Evolutionary conservation across 2,329 filamentous ascomycete genomes (phyloP).

Genomic region (Aspergillus brasiliensis): DNA sequence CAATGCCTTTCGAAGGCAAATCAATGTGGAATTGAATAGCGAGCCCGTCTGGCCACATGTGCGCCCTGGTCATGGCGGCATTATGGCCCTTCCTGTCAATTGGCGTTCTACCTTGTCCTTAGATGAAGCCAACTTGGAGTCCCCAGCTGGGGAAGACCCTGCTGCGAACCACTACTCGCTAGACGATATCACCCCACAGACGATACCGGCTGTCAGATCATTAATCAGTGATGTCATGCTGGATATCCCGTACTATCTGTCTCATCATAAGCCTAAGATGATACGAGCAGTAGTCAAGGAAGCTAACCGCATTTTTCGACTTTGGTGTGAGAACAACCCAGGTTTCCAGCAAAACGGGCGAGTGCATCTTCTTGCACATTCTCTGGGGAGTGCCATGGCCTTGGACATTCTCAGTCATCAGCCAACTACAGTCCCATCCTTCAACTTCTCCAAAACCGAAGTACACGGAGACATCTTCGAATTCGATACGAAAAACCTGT

Average conservation of each 20-base stretch:
- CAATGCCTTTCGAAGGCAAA: constrained; percentile 80
- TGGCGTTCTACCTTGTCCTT: constrained; percentile 89
- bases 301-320: constrained; percentile 90
- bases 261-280: constrained; percentile 94
- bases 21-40: constrained; percentile 80
- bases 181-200: constrained; percentile 88
- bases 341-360: constrained; percentile 78
- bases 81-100: constrained; percentile 94
- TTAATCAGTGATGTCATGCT: constrained; percentile 98
- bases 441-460: constrained; percentile 41
- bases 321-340: constrained; percentile 94
- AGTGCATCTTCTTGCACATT: constrained; percentile 91
- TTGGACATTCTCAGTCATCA: constrained; percentile 88
- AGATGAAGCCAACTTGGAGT: constrained; percentile 71
- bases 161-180: constrained; percentile 66
- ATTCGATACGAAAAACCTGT: constrained; percentile 87
- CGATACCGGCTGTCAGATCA: constrained; percentile 87
- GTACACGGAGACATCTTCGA: constrained; percentile 69
- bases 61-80: constrained; percentile 75
- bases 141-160: constrained; percentile 54
- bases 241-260: constrained; percentile 97
- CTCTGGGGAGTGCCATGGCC: constrained; percentile 91
- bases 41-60: constrained; percentile 74
- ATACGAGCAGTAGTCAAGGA: constrained; percentile 83
- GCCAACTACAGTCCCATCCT: constrained; percentile 67